These are phyloP conservation scores for Eruca vesicaria DNA, from an alignment of 441 rosid species.

Conservation along the genomic window DNA sequence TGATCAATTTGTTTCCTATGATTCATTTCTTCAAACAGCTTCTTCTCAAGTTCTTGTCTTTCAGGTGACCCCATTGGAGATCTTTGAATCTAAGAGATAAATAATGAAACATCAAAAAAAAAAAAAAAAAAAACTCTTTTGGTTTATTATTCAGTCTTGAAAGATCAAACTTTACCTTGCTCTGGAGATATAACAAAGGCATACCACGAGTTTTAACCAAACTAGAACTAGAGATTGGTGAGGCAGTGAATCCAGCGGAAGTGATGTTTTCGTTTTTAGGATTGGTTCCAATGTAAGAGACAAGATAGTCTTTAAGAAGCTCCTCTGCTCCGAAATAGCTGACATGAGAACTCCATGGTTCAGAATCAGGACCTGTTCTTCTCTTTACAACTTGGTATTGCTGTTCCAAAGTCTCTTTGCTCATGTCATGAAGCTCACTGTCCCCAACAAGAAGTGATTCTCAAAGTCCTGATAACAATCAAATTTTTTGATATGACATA, in stretches of 20 bases:
- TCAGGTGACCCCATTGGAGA: constrained; percentile 42
- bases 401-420: constrained; percentile 41
- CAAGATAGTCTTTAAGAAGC: constrained; percentile 36
- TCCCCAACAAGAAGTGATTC: not conserved
- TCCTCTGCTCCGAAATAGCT: constrained; percentile 48
- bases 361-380: constrained; percentile 40
- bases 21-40: constrained; percentile 31
- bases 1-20: constrained; percentile 46
- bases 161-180: constrained; percentile 36
- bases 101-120: not conserved
- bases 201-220: constrained; percentile 45
- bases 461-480: not conserved
- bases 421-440: constrained; percentile 47
- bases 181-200: constrained; percentile 44
- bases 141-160: no score
- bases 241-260: not conserved
- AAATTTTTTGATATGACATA: not conserved
- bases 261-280: constrained; percentile 28
- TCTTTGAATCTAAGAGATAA: constrained; percentile 38
- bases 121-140: not conserved
- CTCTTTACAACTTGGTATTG: constrained; percentile 45
- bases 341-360: constrained; percentile 40
- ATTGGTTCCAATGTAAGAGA: constrained; percentile 46
- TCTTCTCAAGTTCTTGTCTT: constrained; percentile 46
- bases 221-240: constrained; percentile 8